These are phyloP conservation scores for Boeremia exigua DNA, from an alignment of 2,329 filamentous ascomycete species.

Conservation along the genomic window DNA sequence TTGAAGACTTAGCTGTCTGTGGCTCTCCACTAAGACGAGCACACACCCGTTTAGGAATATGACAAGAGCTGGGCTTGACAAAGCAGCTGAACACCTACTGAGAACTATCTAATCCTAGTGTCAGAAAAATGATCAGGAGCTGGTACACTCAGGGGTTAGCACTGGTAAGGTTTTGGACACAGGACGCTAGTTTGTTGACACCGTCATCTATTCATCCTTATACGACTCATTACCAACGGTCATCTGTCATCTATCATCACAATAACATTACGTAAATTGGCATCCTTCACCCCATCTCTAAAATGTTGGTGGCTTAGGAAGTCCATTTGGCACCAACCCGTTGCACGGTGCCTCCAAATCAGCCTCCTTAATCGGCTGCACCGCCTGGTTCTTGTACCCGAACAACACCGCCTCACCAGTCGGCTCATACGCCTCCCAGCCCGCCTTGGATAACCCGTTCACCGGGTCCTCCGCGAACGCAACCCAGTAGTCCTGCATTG, in stretches of 20 bases:
- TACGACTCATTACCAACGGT: background rate
- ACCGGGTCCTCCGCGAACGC: constrained; percentile 45
- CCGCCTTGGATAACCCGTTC: constrained; percentile 35
- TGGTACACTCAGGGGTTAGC: too few relatives aligned
- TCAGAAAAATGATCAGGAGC: too few relatives aligned
- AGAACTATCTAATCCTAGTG: too few relatives aligned
- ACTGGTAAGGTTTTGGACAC: too few relatives aligned
- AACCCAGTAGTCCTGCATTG: constrained; percentile 48
- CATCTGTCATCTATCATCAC: background rate
- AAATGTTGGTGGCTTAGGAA: constrained; percentile 12
- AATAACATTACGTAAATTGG: background rate
- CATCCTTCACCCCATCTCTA: background rate
- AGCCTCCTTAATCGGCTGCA: constrained; percentile 26
- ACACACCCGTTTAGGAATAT: too few relatives aligned
- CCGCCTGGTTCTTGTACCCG: constrained; percentile 23
- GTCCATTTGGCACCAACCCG: constrained; percentile 16
- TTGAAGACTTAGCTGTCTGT: too few relatives aligned
- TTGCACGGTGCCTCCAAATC: constrained; percentile 30
- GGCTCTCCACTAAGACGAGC: too few relatives aligned
- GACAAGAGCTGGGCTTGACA: too few relatives aligned
- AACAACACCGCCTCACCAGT: constrained; percentile 32
- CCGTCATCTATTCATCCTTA: background rate
- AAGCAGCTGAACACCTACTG: too few relatives aligned
- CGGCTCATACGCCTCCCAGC: constrained; percentile 43
- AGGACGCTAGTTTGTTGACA: too few relatives aligned